These are phyloP conservation scores for Ophiocordyceps camponoti-leonardi DNA, from an alignment of 2,329 filamentous ascomycete genomes.

Conservation along the genomic window DNA sequence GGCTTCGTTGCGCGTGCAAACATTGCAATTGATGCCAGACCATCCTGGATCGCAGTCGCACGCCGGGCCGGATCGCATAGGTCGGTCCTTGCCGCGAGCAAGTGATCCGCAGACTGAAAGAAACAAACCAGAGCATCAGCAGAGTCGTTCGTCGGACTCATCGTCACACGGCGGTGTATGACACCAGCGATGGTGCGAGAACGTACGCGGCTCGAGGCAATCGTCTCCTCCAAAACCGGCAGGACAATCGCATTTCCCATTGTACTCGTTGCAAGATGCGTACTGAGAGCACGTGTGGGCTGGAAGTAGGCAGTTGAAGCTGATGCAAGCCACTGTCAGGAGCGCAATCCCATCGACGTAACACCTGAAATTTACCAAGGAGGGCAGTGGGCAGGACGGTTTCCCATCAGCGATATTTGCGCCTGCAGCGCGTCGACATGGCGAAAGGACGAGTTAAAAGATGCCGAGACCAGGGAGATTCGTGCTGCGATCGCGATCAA, in stretches of 20 bases:
- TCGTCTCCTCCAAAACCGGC: conserved; percentile 88
- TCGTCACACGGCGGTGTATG: background rate
- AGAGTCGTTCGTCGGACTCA: background rate
- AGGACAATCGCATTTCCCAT: conserved; percentile 84
- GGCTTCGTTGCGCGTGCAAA: conserved; percentile 68
- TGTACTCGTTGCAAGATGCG: conserved; percentile 72
- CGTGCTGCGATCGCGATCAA: background rate
- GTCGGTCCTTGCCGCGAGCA: conserved; percentile 61
- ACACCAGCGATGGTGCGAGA: background rate
- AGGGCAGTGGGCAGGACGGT: conserved; percentile 60
- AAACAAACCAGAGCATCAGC: background rate
- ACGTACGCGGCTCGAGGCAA: conserved; percentile 62
- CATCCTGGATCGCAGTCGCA: conserved; percentile 89
- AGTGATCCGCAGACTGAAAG: conserved; percentile 65
- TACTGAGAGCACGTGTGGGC: conserved; percentile 86
- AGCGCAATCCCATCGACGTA: background rate
- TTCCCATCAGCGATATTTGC: conserved; percentile 53
- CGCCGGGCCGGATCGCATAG: conserved; percentile 49
- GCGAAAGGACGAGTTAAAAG: conserved; percentile 37
- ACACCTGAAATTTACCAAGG: conserved; percentile 40
- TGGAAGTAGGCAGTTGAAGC: conserved; percentile 96
- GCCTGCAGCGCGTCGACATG: conserved; percentile 42
- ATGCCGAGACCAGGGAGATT: background rate
- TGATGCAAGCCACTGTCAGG: conserved; percentile 18
- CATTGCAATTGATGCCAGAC: conserved; percentile 95